These are phyloP conservation scores for Chlorella sp. DNA, from an alignment of 139 green algal species.

Conservation along the genomic window DNA sequence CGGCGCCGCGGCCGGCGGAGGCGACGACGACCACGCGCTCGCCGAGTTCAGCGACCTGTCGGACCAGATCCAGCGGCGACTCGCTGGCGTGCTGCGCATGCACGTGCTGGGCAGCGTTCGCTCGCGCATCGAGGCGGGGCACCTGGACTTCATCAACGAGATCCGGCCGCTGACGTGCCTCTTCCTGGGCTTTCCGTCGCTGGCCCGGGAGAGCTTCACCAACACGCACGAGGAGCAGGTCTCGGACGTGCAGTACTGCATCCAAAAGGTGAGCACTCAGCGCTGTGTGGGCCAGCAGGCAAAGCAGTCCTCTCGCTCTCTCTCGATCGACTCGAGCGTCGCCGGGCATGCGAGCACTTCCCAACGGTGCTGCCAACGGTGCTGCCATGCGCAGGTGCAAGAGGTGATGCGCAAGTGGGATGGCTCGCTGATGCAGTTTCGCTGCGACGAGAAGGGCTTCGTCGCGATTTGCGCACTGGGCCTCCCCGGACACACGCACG, in stretches of 20 bases:
- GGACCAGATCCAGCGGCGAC: slow-evolving; percentile 29
- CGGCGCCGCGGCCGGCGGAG: neutral
- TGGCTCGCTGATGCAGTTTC: slow-evolving; percentile 73
- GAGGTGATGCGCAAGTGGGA: slow-evolving; percentile 57
- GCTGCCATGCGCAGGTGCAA: slow-evolving; percentile 58
- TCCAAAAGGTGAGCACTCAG: neutral
- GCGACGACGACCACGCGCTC: neutral
- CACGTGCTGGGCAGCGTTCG: slow-evolving; percentile 65
- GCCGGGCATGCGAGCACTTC: too few species aligned
- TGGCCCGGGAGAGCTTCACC: slow-evolving; percentile 33
- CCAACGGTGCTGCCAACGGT: slow-evolving; percentile 47
- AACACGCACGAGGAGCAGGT: neutral
- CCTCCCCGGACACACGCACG: slow-evolving; percentile 63
- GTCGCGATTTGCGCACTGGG: slow-evolving; percentile 74
- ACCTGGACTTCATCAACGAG: slow-evolving; percentile 76
- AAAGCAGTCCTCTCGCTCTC: too few species aligned
- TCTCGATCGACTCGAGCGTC: too few species aligned
- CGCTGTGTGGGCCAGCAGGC: too few species aligned
- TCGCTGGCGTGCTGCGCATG: slow-evolving; percentile 55
- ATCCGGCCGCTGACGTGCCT: slow-evolving; percentile 67
- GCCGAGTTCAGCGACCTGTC: slow-evolving; percentile 23
- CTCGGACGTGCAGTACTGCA: slow-evolving; percentile 30
- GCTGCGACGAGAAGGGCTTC: slow-evolving; percentile 87
- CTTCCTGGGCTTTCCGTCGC: slow-evolving; percentile 81
- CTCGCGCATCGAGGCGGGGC: slow-evolving; percentile 58